phyloP scores from a whole-genome alignment of 2,329 filamentous ascomycete genomes.

The Coleophoma eucalyptorum region DNA sequence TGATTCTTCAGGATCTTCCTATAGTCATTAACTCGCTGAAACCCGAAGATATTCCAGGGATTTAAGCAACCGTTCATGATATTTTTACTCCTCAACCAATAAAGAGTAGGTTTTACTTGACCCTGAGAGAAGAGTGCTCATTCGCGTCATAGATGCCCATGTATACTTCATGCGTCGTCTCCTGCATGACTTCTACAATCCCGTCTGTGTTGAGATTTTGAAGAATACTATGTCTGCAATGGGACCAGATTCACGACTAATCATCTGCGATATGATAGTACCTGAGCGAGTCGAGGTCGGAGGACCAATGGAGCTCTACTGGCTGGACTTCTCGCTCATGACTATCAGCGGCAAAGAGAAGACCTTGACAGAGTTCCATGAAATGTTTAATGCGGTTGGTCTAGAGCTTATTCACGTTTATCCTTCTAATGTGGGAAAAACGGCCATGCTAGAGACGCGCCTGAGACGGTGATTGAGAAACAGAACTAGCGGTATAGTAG shows the following conservation, averaged over 20 bases:
- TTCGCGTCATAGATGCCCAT: slow-evolving; percentile 12
- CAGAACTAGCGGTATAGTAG: neutral
- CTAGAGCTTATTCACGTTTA: slow-evolving; percentile 29
- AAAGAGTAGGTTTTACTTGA: slow-evolving; percentile 10
- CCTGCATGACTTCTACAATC: slow-evolving; percentile 30
- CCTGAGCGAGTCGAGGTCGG: slow-evolving; percentile 26
- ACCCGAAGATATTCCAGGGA: slow-evolving; percentile 9
- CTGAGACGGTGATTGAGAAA: slow-evolving; percentile 9
- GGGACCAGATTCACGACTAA: slow-evolving; percentile 26
- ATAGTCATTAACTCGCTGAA: slow-evolving; percentile 27
- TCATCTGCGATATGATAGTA: slow-evolving; percentile 31
- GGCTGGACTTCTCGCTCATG: slow-evolving; percentile 28
- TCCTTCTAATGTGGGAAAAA: slow-evolving; percentile 25
- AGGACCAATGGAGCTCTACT: slow-evolving; percentile 27
- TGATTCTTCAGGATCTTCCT: slow-evolving; percentile 30
- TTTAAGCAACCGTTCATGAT: slow-evolving; percentile 23
- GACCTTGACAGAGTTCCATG: slow-evolving; percentile 23
- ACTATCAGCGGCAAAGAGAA: slow-evolving; percentile 29
- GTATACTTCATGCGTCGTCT: slow-evolving; percentile 26
- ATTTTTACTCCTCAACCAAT: slow-evolving; percentile 29
- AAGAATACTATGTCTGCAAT: slow-evolving; percentile 20
- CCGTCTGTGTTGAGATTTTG: slow-evolving; percentile 23
- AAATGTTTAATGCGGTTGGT: slow-evolving; percentile 27
- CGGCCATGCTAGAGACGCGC: slow-evolving; percentile 28
- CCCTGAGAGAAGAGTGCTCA: slow-evolving; percentile 5